Evolutionary conservation across 345 rosid genomes (phyloP).

Genomic region (Syzygium aqueum): DNA sequence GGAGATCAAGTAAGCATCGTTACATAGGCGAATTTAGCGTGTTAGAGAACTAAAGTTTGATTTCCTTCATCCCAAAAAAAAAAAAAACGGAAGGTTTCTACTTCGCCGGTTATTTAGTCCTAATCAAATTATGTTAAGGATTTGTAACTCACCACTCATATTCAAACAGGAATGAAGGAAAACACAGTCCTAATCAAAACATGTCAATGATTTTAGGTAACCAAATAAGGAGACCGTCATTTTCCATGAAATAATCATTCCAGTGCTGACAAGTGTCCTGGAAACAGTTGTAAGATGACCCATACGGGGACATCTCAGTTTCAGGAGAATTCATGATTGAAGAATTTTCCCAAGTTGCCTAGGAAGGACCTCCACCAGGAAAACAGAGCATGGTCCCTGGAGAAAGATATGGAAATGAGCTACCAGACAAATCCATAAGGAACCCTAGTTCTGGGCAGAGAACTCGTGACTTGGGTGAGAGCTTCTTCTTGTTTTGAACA

Average conservation of each 20-base stretch:
- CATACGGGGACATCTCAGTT: neutral
- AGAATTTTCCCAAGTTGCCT: neutral
- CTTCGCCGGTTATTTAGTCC: neutral
- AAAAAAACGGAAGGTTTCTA: neutral
- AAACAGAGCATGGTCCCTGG: neutral
- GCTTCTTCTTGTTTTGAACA: neutral
- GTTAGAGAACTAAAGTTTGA: neutral
- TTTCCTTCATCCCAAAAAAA: neutral
- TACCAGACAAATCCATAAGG: neutral
- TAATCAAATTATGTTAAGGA: neutral
- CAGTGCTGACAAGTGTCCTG: neutral
- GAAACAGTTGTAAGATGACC: neutral
- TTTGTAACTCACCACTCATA: neutral
- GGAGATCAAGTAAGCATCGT: neutral
- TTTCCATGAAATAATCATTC: neutral
- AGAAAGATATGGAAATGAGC: neutral
- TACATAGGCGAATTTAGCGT: neutral
- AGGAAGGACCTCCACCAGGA: neutral
- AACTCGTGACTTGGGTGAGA: neutral
- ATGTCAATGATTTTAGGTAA: neutral
- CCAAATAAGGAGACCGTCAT: neutral
- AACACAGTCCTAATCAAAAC: neutral
- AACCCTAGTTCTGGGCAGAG: neutral
- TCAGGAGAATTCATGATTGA: neutral
- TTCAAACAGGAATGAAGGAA: neutral